Base-by-base conservation (phyloP, 441 rosid species). In the Pelargonium cotyledonis region DNA sequence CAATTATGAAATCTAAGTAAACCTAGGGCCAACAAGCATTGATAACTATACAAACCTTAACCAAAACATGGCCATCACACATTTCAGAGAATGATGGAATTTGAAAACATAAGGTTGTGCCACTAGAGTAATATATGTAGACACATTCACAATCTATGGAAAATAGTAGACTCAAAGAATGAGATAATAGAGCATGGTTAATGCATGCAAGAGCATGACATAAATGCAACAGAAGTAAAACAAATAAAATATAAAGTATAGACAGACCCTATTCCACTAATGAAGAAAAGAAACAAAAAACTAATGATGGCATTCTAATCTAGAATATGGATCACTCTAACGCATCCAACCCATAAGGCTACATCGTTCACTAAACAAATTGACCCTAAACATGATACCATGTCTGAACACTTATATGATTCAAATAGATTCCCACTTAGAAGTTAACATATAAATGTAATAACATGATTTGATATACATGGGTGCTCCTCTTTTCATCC, bases 21-120 rank as follows among this genome's bases (percentile, higher is more conserved):
- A 63, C 65, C 65, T 29, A n/a, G 18, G 18, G 43, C 41, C 15
- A 29, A 62, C 7, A 31, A 61, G 29, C 64, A 61, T 61, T 61
- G 64, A 61, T 11, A 61, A 26, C n/a, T 10, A 15, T 6, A 18
- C 26, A 55, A 55, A 6, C 29, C 62, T 58, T 58, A 5, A 31
- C 15, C 41, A 11, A 62, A 26, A 62, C 64, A 61, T 26, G 21
- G 5, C n/a, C 14, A 58, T 58, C 63, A 19, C 23, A 18, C 29
- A 16, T 19, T 41, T 58, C 26, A 31, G 64, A 21, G 38, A 60
- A 60, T 26, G 35, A 14, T 60, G 64, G 46, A 41, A 41, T 8
- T 8, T 41, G 46, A 41, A 40, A 21, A 60, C 64, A 60, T 29
- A 23, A 60, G 29, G 12, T 23, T 23, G 26, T 60, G 15, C 38